Base-by-base conservation (phyloP, 139 green algal genomes). In the Chlamydomonas schloesseri region DNA sequence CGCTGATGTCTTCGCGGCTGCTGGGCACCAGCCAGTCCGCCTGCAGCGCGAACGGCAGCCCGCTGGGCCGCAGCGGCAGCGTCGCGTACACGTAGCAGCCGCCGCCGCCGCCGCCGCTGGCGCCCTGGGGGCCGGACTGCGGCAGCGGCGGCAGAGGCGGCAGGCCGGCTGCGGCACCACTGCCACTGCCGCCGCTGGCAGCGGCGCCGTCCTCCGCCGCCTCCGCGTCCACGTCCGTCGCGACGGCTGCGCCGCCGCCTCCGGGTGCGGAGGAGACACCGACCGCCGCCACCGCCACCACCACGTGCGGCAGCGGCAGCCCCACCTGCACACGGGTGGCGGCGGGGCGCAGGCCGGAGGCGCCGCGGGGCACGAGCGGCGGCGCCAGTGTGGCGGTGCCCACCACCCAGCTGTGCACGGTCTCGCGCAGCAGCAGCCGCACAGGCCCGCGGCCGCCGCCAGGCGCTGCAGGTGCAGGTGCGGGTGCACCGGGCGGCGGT, bases 11-110 rank as follows among this genome's bases (percentile, higher is more conserved):
- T 70, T 91, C 82, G 1, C 87, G 74, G 33, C 53, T 79, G 68
- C 70, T 74, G 1, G 87, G 81, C 31, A 88, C 57, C 68, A 88
- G 57, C 81, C 81, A 91, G 82, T 91, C 87, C 0, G 73, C 87
- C 77, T 91, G 87, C 69, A 91, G 36, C 23, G 67, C 82, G 34
- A 91, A 86, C 26, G 74, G 68, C 60, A 91, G 75, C 23, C 82
- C 87, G 21, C n/a, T 79, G n/a, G 81, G 47, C 31, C 87, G 81
- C 42, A 91, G 21, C n/a, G 81, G 82, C 46, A 91, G 74, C 21
- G 64, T 82, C 3, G 81, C 81, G 53, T 82, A 80, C 69, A 89
- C 85, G 29, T 82, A 20, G 67, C 72, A 75, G 47, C 33, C 15
- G 62, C 17, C 24, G 53, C 58, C 46, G 58, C 36, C 17, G 58